Evolutionary conservation across 768 basidiomycete species (phyloP), one percentile per base, ranked within the genome.

Genomic region (Leccinum sublutescens): DNA sequence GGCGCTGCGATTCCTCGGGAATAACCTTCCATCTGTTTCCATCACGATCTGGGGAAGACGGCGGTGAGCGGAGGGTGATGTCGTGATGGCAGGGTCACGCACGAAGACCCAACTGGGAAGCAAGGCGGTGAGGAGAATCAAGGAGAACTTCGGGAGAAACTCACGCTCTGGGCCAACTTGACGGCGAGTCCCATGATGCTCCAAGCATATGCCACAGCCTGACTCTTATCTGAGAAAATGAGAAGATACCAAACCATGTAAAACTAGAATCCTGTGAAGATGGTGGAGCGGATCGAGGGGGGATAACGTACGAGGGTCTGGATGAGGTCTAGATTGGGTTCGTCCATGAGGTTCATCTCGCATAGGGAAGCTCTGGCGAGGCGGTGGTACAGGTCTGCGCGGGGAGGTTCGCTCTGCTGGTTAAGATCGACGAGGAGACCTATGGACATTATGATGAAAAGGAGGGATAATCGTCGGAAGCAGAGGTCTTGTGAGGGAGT

Each of bases 221-320:
- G 86, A 61, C 83, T 87, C 69, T 88, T 85, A 68, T 88, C 86
- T 14, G 87, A 88, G 62, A 88, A 89, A 62, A 87, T 84, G 19
- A 88, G 77, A 56, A 88, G 82, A 66, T 86, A 89, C 83, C 86
- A 88, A 38, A 86, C 80, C 86, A 87, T 88, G 68, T 85, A 86
- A 64, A 88, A 87, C 66, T 87, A 74, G 12, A 73, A 73, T 52
- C 52, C 56, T 62, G 68, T 69, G 61, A 74, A 82, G 67, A 82
- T 47, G 49, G 43, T 19, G 57, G 51, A 33, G 59, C 48, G 45
- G 52, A n/a, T 6, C 52, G 21, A 33, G 3, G 5, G 61, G 15
- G 49, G 29, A 54, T 58, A 52, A 67, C 79, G 62, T 71, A 87
- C 86, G 65, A 89, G 73, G 3, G 86, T 81, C 68, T 88, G 85